Percentiles rank a stretch among this genome's conserved stretches.
phyloP scores from a whole-genome alignment of 139 green algal species.

The Tetratostichococcus sp. region DNA sequence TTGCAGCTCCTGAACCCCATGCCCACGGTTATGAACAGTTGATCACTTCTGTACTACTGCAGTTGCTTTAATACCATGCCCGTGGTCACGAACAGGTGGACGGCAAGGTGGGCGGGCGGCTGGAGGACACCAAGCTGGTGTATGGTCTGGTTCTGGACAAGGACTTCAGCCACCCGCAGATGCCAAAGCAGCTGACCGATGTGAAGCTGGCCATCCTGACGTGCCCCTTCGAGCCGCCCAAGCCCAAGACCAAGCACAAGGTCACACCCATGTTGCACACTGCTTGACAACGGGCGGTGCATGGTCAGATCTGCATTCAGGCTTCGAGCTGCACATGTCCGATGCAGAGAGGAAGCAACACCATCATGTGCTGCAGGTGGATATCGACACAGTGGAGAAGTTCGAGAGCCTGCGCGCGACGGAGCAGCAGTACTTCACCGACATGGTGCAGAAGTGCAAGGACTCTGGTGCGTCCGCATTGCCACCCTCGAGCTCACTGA shows the following conservation, averaged over 20 bases:
- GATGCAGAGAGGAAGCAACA: too few species aligned
- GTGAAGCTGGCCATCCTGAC: slow-evolving; percentile 98
- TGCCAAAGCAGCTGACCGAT: slow-evolving; percentile 81
- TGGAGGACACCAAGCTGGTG: slow-evolving; percentile 94
- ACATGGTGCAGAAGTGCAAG: slow-evolving; percentile 98
- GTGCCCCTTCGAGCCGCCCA: slow-evolving; percentile 98
- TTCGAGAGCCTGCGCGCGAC: slow-evolving; percentile 84
- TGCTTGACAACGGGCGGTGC: too few species aligned
- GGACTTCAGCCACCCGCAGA: slow-evolving; percentile 96
- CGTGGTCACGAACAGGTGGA: too few species aligned
- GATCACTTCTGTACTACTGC: too few species aligned
- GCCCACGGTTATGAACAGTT: too few species aligned
- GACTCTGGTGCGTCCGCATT: slow-evolving; percentile 32
- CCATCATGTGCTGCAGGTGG: slow-evolving; percentile 44
- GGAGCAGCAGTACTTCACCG: slow-evolving; percentile 94
- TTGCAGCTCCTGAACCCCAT: too few species aligned
- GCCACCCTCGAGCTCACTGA: too few species aligned
- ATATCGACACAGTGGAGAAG: slow-evolving; percentile 98
- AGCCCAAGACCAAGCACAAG: slow-evolving; percentile 99
- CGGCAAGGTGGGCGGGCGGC: slow-evolving; percentile 92
- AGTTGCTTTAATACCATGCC: too few species aligned
- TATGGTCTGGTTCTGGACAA: slow-evolving; percentile 98
- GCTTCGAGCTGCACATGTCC: too few species aligned
- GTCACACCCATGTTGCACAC: too few species aligned
- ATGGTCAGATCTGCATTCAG: too few species aligned